These are phyloP conservation scores for Vishniacozyma victoriae DNA, from an alignment of 768 basidiomycete genomes.

Conservation along the genomic window DNA sequence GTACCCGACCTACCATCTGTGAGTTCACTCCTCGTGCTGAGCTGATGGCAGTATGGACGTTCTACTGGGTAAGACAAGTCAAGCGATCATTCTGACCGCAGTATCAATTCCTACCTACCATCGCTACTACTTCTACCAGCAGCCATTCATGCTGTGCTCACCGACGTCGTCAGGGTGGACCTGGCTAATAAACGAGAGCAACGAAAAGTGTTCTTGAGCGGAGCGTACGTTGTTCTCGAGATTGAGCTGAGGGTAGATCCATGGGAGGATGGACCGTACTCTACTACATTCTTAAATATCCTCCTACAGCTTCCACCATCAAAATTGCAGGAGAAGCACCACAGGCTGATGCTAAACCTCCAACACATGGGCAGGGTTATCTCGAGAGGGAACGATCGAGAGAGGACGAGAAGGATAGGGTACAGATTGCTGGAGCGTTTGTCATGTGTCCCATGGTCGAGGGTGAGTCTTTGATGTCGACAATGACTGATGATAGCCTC, in stretches of 20 bases:
- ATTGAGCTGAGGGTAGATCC: slow-evolving; percentile 25
- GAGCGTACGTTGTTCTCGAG: slow-evolving; percentile 29
- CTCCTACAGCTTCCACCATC: slow-evolving; percentile 17
- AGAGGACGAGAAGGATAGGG: slow-evolving; percentile 26
- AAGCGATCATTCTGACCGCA: slow-evolving; percentile 5
- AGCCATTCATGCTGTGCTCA: slow-evolving; percentile 42
- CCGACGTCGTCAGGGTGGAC: slow-evolving; percentile 41
- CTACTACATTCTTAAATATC: slow-evolving; percentile 43
- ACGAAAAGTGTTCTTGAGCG: slow-evolving; percentile 46
- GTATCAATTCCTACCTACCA: slow-evolving; percentile 43
- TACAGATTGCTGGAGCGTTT: slow-evolving; percentile 45
- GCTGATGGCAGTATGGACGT: slow-evolving; percentile 38
- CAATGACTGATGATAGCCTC: slow-evolving; percentile 25
- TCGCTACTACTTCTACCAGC: slow-evolving; percentile 38
- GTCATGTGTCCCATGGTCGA: slow-evolving; percentile 46
- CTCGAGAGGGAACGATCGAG: slow-evolving; percentile 10
- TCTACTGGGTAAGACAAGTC: slow-evolving; percentile 36
- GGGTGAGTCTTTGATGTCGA: slow-evolving; percentile 20
- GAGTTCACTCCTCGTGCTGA: slow-evolving; percentile 9
- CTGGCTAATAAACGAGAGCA: slow-evolving; percentile 29
- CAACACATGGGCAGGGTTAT: slow-evolving; percentile 20
- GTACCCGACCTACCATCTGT: slow-evolving; percentile 48
- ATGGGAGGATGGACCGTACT: slow-evolving; percentile 48
- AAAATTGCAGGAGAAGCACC: slow-evolving; percentile 11
- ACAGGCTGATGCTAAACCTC: slow-evolving; percentile 12